Percentiles rank a stretch among this genome's conserved stretches.
Conservation (phyloP, 2,329 filamentous ascomycete species). For the Arthroderma uncinatum region DNA sequence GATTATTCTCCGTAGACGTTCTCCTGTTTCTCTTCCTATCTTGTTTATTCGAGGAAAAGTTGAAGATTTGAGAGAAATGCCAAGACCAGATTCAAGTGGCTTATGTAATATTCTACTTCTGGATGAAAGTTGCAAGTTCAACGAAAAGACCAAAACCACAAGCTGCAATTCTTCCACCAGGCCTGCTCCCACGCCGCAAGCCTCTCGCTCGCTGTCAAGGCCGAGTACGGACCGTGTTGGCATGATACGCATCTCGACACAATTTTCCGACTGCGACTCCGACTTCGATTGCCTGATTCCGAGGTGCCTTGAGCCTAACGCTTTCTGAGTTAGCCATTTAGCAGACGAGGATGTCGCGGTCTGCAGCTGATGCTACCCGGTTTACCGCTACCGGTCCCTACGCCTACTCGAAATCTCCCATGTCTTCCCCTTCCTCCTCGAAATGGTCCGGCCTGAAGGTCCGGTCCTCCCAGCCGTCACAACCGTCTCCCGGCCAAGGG, state of each 20-base stretch:
- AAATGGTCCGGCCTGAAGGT: slow-evolving; percentile 15
- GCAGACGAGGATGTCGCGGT: slow-evolving; percentile 32
- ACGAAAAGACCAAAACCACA: not conserved
- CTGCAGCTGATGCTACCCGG: slow-evolving; percentile 40
- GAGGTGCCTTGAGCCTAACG: not conserved
- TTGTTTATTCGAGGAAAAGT: not conserved
- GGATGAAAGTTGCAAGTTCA: not conserved
- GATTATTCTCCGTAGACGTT: no score
- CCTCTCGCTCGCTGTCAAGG: not conserved
- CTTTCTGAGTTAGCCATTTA: not conserved
- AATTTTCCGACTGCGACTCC: not conserved
- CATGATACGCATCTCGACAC: not conserved
- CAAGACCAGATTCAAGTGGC: not conserved
- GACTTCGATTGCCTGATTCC: not conserved
- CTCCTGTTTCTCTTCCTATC: not conserved
- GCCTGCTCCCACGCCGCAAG: not conserved
- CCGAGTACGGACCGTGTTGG: not conserved
- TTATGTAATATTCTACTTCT: not conserved
- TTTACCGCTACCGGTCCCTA: slow-evolving; percentile 43
- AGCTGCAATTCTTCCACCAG: not conserved
- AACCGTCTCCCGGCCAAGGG: slow-evolving; percentile 10
- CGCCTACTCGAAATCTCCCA: slow-evolving; percentile 33
- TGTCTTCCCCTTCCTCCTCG: slow-evolving; percentile 17
- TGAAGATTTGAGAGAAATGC: not conserved
- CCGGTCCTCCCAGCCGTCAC: slow-evolving; percentile 13